These are phyloP conservation scores for Leccinum imitatum DNA, from an alignment of 768 basidiomycete genomes.

Conservation along the genomic window DNA sequence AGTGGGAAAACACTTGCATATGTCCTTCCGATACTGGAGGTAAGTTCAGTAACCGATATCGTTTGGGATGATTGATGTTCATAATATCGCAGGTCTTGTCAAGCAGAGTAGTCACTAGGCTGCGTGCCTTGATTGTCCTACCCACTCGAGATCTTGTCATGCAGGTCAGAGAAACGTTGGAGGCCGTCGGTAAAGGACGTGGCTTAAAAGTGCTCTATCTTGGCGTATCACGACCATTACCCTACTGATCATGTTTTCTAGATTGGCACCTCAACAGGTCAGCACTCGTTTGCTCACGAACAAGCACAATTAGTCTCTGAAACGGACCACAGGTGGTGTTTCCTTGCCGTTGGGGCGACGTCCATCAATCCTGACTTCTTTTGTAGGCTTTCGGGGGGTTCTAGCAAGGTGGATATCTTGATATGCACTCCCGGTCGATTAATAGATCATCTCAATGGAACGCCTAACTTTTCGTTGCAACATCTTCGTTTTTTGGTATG, in stretches of 20 bases:
- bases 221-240: not conserved
- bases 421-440: constrained; percentile 95
- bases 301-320: constrained; percentile 78
- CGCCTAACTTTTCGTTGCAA: constrained; percentile 87
- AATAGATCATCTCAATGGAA: constrained; percentile 89
- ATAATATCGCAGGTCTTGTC: constrained; percentile 57
- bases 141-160: constrained; percentile 92
- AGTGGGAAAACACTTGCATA: constrained; percentile 99
- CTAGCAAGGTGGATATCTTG: constrained; percentile 89
- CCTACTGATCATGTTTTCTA: constrained; percentile 22
- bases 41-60: constrained; percentile 25
- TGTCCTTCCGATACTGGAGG: constrained; percentile 89
- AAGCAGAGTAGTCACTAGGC: constrained; percentile 69
- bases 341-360: not conserved
- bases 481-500: constrained; percentile 92
- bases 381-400: constrained; percentile 73
- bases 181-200: constrained; percentile 78
- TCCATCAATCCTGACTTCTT: not conserved
- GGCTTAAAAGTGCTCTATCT: constrained; percentile 66
- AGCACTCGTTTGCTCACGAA: constrained; percentile 92
- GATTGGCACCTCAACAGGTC: constrained; percentile 86
- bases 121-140: constrained; percentile 86
- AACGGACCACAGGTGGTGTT: constrained; percentile 47
- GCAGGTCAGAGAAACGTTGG: constrained; percentile 93
- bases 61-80: not conserved